Conservation (phyloP, 2,329 filamentous ascomycete genomes). For the Aureobasidium lini region DNA sequence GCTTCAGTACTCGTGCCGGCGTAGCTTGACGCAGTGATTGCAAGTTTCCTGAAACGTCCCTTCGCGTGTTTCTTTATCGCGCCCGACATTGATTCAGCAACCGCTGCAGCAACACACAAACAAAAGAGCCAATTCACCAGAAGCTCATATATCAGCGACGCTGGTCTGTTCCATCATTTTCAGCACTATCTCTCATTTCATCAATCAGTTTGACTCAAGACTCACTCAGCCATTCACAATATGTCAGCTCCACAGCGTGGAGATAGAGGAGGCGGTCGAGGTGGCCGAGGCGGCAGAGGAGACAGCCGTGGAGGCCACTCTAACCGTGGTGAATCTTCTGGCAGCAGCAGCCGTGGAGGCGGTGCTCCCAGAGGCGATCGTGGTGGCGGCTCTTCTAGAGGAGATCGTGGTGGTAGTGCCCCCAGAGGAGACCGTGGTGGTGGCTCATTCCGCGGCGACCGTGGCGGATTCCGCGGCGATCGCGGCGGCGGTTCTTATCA, state of each 20-base stretch:
- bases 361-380: conserved; percentile 7
- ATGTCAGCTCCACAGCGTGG: neutral
- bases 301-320: neutral
- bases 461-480: conserved; percentile 19
- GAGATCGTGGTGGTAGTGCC: conserved; percentile 19
- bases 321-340: conserved; percentile 13
- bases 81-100: neutral
- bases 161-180: neutral
- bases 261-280: neutral
- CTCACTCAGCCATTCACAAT: neutral
- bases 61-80: neutral
- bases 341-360: conserved; percentile 14
- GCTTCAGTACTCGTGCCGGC: neutral
- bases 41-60: neutral
- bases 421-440: conserved; percentile 12
- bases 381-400: conserved; percentile 12
- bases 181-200: neutral
- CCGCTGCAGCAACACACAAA: neutral
- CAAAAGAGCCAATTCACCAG: neutral
- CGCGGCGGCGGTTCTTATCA: conserved; percentile 19
- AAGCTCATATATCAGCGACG: neutral
- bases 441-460: conserved; percentile 17
- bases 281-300: conserved; percentile 16
- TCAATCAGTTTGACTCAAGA: neutral
- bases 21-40: neutral